Evolutionary conservation across 805 yeast species (phyloP).

Genomic region (Saturnispora gosingensis): DNA sequence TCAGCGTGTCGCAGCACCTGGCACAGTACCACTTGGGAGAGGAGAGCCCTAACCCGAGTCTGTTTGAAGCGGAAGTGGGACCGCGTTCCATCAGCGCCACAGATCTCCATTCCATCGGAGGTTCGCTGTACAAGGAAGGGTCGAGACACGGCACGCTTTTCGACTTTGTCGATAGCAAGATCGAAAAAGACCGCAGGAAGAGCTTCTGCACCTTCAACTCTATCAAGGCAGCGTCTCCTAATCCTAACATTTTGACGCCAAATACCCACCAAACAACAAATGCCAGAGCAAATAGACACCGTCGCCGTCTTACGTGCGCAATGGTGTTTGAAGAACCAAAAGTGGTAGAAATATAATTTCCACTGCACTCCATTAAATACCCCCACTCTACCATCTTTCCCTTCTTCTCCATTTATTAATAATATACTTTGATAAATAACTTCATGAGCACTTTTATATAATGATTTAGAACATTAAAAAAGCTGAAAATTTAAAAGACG

Average conservation of each 20-base stretch:
- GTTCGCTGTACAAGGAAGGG: background rate
- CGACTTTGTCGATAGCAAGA: background rate
- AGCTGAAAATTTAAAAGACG: background rate
- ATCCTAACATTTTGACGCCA: background rate
- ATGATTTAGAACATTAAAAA: background rate
- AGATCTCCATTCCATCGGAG: background rate
- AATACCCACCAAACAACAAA: background rate
- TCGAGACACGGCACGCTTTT: background rate
- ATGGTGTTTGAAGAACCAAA: constrained; percentile 35
- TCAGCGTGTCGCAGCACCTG: background rate
- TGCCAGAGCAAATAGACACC: constrained; percentile 24
- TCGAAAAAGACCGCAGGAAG: background rate
- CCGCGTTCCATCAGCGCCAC: background rate
- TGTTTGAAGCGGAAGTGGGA: background rate
- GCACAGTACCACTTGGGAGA: background rate
- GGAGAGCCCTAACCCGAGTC: background rate
- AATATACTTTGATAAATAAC: background rate
- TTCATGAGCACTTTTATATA: background rate
- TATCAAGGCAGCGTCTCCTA: background rate
- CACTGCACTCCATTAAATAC: background rate
- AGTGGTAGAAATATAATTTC: constrained; percentile 18
- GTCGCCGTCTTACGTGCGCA: constrained; percentile 38
- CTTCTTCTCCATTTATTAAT: background rate
- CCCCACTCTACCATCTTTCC: background rate
- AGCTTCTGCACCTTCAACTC: background rate